These are phyloP conservation scores for Thinopyrum elongatum DNA, from an alignment of 176 grass and related monocot genomes.

Conservation along the genomic window DNA sequence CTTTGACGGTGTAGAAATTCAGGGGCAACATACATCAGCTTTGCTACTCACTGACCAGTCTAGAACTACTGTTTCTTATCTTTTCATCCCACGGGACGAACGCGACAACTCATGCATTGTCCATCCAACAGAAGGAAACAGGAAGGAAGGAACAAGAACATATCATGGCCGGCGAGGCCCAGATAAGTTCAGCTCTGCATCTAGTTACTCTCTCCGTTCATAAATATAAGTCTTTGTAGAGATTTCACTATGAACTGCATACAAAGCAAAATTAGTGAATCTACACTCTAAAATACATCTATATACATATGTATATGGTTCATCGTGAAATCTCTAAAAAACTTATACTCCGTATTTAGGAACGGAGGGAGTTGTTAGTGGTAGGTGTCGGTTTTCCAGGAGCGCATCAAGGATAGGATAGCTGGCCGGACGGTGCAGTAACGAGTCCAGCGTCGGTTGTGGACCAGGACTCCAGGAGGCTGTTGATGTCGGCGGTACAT, in stretches of 20 bases:
- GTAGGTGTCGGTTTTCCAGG: not conserved
- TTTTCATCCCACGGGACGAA: not conserved
- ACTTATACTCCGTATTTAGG: no score
- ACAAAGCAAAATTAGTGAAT: no score
- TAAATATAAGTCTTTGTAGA: no score
- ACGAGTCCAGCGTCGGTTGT: no score
- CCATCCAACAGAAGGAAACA: not conserved
- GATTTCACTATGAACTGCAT: no score
- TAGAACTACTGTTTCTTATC: not conserved
- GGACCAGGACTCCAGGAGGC: not conserved
- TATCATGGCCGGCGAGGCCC: not conserved
- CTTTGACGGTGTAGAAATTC: not conserved
- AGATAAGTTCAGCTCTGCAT: not conserved
- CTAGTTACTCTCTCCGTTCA: no score
- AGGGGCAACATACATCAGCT: no score
- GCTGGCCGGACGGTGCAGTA: no score
- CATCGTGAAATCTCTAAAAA: no score
- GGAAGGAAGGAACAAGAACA: not conserved
- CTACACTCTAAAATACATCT: no score
- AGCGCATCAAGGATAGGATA: not conserved
- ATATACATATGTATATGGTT: no score
- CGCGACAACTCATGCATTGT: not conserved
- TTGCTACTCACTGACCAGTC: no score
- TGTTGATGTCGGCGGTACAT: not conserved
- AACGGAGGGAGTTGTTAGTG: not conserved